phyloP scores from a whole-genome alignment of 2,329 filamentous ascomycete species.

The Cladophialophora carrionii region DNA sequence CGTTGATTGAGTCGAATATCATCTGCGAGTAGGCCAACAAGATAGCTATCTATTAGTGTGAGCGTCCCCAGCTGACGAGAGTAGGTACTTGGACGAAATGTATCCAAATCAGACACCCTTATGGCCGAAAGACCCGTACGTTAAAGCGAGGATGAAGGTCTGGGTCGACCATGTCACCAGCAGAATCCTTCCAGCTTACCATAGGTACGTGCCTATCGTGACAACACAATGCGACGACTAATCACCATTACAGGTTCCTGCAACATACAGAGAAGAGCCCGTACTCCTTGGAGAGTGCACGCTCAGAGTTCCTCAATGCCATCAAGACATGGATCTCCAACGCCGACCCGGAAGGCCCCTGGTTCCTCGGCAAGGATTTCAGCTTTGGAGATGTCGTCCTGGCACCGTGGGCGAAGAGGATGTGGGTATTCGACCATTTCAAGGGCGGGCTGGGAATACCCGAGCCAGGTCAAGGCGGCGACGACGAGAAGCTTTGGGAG shows the following conservation, averaged over 20 bases:
- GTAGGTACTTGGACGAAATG: conserved; percentile 64
- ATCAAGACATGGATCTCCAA: conserved; percentile 65
- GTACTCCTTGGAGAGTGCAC: conserved; percentile 57
- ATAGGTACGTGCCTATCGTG: conserved; percentile 48
- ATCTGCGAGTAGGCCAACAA: conserved; percentile 65
- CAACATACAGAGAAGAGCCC: conserved; percentile 49
- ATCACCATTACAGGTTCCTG: conserved; percentile 45
- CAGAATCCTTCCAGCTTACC: conserved; percentile 70
- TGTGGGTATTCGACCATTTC: conserved; percentile 76
- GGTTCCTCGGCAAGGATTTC: conserved; percentile 66
- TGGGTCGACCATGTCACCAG: conserved; percentile 75
- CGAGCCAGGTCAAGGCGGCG: conserved; percentile 52
- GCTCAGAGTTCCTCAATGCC: conserved; percentile 61
- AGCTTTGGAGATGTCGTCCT: conserved; percentile 70
- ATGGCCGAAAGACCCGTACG: conserved; percentile 65
- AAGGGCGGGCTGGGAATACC: conserved; percentile 62
- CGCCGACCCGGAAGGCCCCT: conserved; percentile 66
- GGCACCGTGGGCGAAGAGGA: conserved; percentile 71
- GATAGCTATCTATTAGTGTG: too few relatives aligned
- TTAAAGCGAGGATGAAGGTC: conserved; percentile 66
- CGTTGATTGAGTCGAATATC: conserved; percentile 72
- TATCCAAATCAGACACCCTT: conserved; percentile 60
- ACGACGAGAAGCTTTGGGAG: conserved; percentile 63
- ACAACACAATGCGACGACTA: background rate
- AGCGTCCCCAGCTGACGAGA: background rate